Evolutionary conservation across 1,139 yeast species (phyloP).

Genomic region (Taiozyma sp.): DNA sequence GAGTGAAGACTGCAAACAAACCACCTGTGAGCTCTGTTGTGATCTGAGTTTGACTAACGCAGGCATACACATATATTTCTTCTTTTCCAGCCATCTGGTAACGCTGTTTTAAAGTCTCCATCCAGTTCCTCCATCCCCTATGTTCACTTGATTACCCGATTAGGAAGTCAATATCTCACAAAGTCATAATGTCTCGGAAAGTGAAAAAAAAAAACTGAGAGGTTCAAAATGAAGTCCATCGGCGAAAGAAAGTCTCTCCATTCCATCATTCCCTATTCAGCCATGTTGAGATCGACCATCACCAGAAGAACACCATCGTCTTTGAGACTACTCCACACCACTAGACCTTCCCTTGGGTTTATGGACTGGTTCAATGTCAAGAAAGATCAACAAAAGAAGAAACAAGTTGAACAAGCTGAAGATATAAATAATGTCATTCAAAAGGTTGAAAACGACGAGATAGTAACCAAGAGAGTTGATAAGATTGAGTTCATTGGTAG

Average conservation of each 20-base stretch:
- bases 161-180: slow-evolving; percentile 7
- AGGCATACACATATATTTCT: not conserved
- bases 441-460: slow-evolving; percentile 21
- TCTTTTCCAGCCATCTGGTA: no score
- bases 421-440: slow-evolving; percentile 21
- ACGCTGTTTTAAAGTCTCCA: not conserved
- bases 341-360: slow-evolving; percentile 25
- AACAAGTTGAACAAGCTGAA: slow-evolving; percentile 13
- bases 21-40: no score
- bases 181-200: not conserved
- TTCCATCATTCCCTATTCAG: not conserved
- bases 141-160: slow-evolving; percentile 1
- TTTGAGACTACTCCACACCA: slow-evolving; percentile 18
- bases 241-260: no score
- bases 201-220: not conserved
- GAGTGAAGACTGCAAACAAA: not conserved
- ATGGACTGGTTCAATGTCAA: slow-evolving; percentile 33
- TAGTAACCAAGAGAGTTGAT: slow-evolving; percentile 12
- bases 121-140: not conserved
- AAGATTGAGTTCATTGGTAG: slow-evolving; percentile 23
- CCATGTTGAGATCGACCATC: slow-evolving; percentile 1
- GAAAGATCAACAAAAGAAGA: slow-evolving; percentile 12
- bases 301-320: not conserved
- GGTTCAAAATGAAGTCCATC: not conserved
- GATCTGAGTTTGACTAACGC: no score